Percentiles rank a stretch among this genome's conserved stretches.
Evolutionary conservation across 2,329 filamentous ascomycete genomes (phyloP).

Genomic region (Colletotrichum echinochloae): DNA sequence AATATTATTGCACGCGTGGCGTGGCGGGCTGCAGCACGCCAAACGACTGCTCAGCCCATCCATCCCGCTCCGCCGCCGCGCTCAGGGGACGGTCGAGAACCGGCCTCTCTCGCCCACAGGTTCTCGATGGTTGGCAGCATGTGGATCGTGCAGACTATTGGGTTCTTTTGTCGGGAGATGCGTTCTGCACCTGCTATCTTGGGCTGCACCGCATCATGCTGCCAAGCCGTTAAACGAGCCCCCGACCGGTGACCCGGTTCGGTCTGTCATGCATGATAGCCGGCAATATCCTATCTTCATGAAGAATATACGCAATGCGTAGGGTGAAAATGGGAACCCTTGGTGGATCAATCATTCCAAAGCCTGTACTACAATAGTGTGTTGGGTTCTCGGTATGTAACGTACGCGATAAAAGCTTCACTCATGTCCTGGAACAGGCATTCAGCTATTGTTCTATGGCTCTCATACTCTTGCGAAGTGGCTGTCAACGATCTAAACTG

Average conservation of each 20-base stretch:
- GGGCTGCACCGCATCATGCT: background rate
- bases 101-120: background rate
- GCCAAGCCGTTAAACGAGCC: constrained; percentile 16
- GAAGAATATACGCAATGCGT: background rate
- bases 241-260: background rate
- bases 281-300: background rate
- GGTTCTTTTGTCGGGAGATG: background rate
- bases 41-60: constrained; percentile 19
- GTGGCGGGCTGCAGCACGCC: constrained; percentile 16
- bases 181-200: constrained; percentile 11
- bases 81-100: constrained; percentile 1
- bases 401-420: background rate
- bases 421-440: background rate
- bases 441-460: too few relatives aligned
- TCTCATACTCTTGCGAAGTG: background rate
- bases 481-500: background rate
- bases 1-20: constrained; percentile 24
- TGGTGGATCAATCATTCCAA: background rate
- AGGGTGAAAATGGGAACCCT: background rate
- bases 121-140: background rate
- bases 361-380: background rate
- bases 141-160: background rate
- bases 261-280: background rate
- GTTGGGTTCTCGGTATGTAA: background rate
- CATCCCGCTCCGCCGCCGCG: constrained; percentile 14